Conservation (phyloP, 2,329 filamentous ascomycete genomes). For the Chrysoporthe puriensis region DNA sequence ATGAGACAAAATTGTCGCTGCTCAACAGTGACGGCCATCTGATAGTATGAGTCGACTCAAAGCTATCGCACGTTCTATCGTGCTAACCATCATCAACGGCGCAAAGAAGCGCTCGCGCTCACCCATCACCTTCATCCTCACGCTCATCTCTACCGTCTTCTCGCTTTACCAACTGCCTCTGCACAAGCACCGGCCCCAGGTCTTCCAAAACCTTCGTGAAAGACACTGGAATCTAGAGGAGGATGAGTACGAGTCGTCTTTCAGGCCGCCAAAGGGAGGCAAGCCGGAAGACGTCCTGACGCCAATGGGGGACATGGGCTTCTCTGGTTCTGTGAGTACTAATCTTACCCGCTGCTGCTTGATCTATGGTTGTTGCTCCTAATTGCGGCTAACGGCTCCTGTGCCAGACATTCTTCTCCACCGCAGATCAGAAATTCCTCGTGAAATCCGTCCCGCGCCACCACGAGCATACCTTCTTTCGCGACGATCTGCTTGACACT, state of each 20-base stretch:
- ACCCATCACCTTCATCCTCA: constrained; percentile 47
- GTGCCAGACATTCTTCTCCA: constrained; percentile 68
- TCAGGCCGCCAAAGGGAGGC: constrained; percentile 51
- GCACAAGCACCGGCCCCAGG: constrained; percentile 47
- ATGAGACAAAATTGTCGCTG: constrained; percentile 1
- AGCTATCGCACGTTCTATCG: constrained; percentile 46
- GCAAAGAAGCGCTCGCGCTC: constrained; percentile 35
- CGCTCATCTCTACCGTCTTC: constrained; percentile 53
- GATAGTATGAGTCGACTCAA: constrained; percentile 37
- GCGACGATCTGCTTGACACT: constrained; percentile 64
- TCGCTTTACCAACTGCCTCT: constrained; percentile 54
- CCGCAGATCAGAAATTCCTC: constrained; percentile 66
- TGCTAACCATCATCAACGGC: constrained; percentile 43
- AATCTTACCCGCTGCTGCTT: not conserved
- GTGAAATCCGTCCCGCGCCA: constrained; percentile 72
- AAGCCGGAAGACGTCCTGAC: constrained; percentile 47
- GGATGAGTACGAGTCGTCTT: constrained; percentile 44
- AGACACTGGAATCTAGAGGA: constrained; percentile 43
- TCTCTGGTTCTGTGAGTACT: constrained; percentile 64
- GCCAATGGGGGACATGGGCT: constrained; percentile 70
- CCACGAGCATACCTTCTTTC: constrained; percentile 74
- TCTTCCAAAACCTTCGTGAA: constrained; percentile 56
- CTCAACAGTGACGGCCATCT: not conserved
- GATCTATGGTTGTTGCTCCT: too few species aligned
- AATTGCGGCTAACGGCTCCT: not conserved